These are phyloP conservation scores for Monosporascus sp. DNA, from an alignment of 2,329 filamentous ascomycete species.

Conservation along the genomic window DNA sequence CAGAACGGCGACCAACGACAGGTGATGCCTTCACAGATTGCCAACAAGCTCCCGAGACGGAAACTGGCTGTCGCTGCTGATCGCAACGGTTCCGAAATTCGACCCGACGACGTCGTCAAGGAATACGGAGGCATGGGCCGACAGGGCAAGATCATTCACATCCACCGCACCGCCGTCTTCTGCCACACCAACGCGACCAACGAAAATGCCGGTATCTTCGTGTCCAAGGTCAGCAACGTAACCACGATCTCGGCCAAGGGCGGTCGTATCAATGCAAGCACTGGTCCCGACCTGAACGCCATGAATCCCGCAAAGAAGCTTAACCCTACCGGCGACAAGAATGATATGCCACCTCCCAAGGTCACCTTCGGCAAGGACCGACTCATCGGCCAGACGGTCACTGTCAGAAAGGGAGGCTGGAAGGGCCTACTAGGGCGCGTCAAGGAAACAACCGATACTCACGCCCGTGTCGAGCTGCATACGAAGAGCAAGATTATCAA, in stretches of 20 bases:
- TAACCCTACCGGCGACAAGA: constrained; percentile 52
- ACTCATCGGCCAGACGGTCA: constrained; percentile 86
- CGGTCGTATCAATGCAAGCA: constrained; percentile 61
- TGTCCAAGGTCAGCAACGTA: constrained; percentile 79
- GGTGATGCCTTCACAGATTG: constrained; percentile 84
- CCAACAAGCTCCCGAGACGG: constrained; percentile 78
- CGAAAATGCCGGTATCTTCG: constrained; percentile 87
- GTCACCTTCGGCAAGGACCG: constrained; percentile 72
- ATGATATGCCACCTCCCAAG: constrained; percentile 63
- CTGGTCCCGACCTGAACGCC: constrained; percentile 74
- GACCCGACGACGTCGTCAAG: constrained; percentile 85
- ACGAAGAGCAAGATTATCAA: constrained; percentile 90
- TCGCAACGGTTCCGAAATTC: constrained; percentile 87
- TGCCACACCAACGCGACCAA: constrained; percentile 76
- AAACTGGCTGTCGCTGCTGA: constrained; percentile 87
- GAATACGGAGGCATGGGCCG: constrained; percentile 82
- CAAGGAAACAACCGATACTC: constrained; percentile 83
- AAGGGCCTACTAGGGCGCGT: constrained; percentile 94
- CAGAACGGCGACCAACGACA: constrained; percentile 81
- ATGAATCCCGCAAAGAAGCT: constrained; percentile 90
- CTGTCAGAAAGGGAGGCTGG: constrained; percentile 78
- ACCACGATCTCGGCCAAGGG: constrained; percentile 92
- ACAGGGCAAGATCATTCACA: constrained; percentile 85
- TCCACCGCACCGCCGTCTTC: constrained; percentile 90
- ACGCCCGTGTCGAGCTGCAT: constrained; percentile 87